Evolutionary conservation across 2,329 filamentous ascomycete species (phyloP), one percentile per base, ranked within the genome.

Genomic region (Shiraia bambusicola): DNA sequence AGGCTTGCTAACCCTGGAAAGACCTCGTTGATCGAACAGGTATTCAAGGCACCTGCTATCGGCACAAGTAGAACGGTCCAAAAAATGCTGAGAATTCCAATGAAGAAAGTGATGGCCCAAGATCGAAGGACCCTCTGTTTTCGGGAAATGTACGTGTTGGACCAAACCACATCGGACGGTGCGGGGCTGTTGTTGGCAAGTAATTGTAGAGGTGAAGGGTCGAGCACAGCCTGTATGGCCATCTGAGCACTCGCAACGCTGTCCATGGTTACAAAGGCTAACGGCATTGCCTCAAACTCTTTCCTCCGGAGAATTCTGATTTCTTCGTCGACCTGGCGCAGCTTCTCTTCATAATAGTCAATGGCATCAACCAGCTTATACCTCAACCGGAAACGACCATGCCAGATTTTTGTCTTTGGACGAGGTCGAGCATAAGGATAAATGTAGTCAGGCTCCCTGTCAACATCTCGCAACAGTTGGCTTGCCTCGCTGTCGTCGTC

Each of bases 211-310:
- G 94, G 93, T 9, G 87, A 85, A 3, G 93, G 90, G 61, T 97
- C 92, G 38, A 98, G 82, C 9, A 95, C 84, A 3, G 93, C 91
- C 69, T 98, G 93, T 30, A 95, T 88, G 16, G 91, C 88, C 90
- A 97, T 95, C 72, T 98, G 93, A 50, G 80, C 82, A 14, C 91
- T 86, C 11, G 91, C 88, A 35, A 95, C 93, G 3, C 89, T 93
- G 71, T 96, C 88, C 89, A 98, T 94, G 0, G 93, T 97, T 28
- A 98, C 88, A 67, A 98, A 96, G 1, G 94, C 94, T 46, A 94
- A 79, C 34, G 92, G 86, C 1, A 84, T 91, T 0, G 93, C 77
- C 5, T 78, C 73, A 58, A 90, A 97, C 3, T 86, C 79, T 65
- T 88, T 87, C 58, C 82, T 81, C 19, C 93, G 82, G 9, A 89